phyloP scores from a whole-genome alignment of 2,329 filamentous ascomycete species.

The Periconia sp. region DNA sequence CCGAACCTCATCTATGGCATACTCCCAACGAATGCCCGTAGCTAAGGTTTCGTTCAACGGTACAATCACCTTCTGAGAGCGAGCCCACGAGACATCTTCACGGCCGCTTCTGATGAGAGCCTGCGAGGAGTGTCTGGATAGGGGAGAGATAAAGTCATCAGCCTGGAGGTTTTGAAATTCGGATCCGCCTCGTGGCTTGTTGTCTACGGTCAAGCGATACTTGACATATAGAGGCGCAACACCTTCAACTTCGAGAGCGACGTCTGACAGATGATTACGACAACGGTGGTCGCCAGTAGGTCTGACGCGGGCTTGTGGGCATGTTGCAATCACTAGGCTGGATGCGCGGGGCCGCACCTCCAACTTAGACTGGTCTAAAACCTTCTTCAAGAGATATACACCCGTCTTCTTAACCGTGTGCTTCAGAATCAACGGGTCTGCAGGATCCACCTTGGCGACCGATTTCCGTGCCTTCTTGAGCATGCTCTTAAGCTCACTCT shows the following conservation, averaged over 20 bases:
- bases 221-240: slow-evolving; percentile 91
- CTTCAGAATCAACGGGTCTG: slow-evolving; percentile 69
- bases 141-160: slow-evolving; percentile 79
- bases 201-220: slow-evolving; percentile 88
- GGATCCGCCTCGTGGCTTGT: slow-evolving; percentile 80
- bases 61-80: slow-evolving; percentile 74
- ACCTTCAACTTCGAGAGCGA: slow-evolving; percentile 82
- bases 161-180: slow-evolving; percentile 89
- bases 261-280: slow-evolving; percentile 83
- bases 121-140: slow-evolving; percentile 66
- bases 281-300: slow-evolving; percentile 73
- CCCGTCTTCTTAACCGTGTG: slow-evolving; percentile 84
- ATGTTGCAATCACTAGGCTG: slow-evolving; percentile 84
- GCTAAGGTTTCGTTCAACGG: slow-evolving; percentile 89
- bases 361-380: slow-evolving; percentile 91
- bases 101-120: slow-evolving; percentile 63
- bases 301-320: slow-evolving; percentile 79
- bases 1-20: slow-evolving; percentile 88
- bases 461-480: slow-evolving; percentile 72
- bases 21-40: slow-evolving; percentile 81
- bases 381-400: slow-evolving; percentile 81
- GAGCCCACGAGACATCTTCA: slow-evolving; percentile 81
- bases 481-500: slow-evolving; percentile 76
- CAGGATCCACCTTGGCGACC: slow-evolving; percentile 54
- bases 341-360: slow-evolving; percentile 80